These are phyloP conservation scores for Chloranthus sessilifolius DNA, from an alignment of 164 flowering plant species.

Conservation along the genomic window DNA sequence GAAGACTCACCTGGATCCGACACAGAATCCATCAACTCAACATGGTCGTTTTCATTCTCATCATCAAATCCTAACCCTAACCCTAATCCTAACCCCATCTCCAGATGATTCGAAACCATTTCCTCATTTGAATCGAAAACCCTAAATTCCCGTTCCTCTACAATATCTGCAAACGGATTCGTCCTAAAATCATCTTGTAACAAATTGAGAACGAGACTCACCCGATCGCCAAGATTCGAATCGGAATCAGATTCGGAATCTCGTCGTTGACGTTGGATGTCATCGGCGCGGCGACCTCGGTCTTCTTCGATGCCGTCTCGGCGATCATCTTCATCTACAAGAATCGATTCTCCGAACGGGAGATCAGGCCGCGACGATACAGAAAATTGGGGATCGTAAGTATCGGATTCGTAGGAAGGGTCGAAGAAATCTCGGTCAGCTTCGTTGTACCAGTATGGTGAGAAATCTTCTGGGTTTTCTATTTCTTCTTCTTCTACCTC, in stretches of 20 bases:
- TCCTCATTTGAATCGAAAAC: conserved; percentile 28
- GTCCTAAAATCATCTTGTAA: conserved; percentile 25
- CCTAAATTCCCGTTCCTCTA: conserved; percentile 12
- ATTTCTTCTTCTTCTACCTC: conserved; percentile 15
- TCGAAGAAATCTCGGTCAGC: conserved; percentile 11
- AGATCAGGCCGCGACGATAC: too few relatives aligned
- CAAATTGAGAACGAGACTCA: conserved; percentile 51
- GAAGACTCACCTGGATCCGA: conserved; percentile 15
- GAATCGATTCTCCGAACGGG: not conserved
- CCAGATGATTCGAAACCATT: conserved; percentile 23
- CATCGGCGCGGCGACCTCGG: conserved; percentile 4
- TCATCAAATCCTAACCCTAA: conserved; percentile 15
- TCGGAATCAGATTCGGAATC: conserved; percentile 26
- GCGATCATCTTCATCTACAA: conserved; percentile 1
- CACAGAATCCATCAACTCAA: conserved; percentile 2
- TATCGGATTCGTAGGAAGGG: conserved; percentile 9
- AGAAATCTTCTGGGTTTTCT: conserved; percentile 10
- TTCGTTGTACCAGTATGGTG: conserved; percentile 10
- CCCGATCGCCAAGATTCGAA: conserved; percentile 39
- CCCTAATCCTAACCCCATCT: conserved; percentile 25
- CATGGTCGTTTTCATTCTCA: conserved; percentile 1
- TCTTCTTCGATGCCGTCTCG: not conserved
- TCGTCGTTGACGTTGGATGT: conserved; percentile 9
- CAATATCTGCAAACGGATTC: conserved; percentile 14
- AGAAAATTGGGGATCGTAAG: conserved; percentile 3